These are phyloP conservation scores for Penicillium digitatum DNA, from an alignment of 2,329 filamentous ascomycete genomes.

Conservation along the genomic window DNA sequence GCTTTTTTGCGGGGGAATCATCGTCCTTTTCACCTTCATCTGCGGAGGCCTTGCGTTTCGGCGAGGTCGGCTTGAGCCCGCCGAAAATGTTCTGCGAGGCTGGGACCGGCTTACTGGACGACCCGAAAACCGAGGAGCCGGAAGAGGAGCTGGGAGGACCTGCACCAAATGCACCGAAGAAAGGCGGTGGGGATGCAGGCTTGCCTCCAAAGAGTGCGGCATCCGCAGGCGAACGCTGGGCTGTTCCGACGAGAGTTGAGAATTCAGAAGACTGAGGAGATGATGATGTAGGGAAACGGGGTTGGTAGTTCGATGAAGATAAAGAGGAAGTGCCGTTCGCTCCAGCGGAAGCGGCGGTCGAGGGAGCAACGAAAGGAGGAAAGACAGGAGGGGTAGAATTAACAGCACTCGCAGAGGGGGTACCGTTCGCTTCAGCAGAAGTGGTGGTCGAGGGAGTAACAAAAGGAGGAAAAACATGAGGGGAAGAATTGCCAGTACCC, in stretches of 20 bases:
- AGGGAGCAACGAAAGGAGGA: neutral
- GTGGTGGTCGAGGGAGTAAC: neutral
- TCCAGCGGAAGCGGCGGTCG: neutral
- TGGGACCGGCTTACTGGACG: slow-evolving; percentile 25
- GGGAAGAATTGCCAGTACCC: neutral
- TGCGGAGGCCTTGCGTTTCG: slow-evolving; percentile 16
- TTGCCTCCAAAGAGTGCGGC: neutral
- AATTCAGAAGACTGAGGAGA: neutral
- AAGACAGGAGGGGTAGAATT: neutral
- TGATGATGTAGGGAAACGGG: neutral
- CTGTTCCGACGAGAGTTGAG: neutral
- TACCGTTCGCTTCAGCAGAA: neutral
- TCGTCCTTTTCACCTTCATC: slow-evolving; percentile 25
- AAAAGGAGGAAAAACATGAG: neutral
- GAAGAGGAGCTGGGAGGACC: slow-evolving; percentile 12
- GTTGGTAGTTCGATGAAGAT: neutral
- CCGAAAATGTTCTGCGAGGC: slow-evolving; percentile 38
- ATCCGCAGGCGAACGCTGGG: neutral
- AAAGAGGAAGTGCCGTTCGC: neutral
- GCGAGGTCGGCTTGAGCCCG: slow-evolving; percentile 26
- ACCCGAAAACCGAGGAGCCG: slow-evolving; percentile 27
- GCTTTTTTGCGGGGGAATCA: slow-evolving; percentile 22
- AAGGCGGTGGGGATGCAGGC: neutral
- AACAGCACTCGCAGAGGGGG: neutral
- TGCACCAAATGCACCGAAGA: slow-evolving; percentile 1